Evolutionary conservation across 2,329 filamentous ascomycete genomes (phyloP), one percentile per base, ranked within the genome.

Genomic region (Epichloe aotearoae): DNA sequence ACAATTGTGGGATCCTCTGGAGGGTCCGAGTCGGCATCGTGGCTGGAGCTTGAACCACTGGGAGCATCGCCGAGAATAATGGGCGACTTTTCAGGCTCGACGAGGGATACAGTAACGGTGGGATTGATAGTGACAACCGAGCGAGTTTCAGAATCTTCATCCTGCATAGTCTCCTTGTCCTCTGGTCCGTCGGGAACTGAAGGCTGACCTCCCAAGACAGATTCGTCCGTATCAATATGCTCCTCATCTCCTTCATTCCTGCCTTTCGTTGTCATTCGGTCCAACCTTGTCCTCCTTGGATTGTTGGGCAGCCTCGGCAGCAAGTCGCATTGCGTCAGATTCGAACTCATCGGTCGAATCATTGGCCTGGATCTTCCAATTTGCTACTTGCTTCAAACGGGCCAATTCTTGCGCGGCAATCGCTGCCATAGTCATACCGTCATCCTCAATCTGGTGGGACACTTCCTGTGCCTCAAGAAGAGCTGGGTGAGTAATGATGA

Each of bases 281-380:
- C 41, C 41, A 34, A 17, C 30, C 20, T 46, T 23, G 37, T 62
- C 58, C 50, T 60, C 58, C n/a, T 61, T 60, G 33, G 26, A 38
- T 45, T 56, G 36, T 66, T 66, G 61, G 3, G 65, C 69, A 3
- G 63, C 70, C 42, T 76, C 73, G 6, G 73, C 79, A 40, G 78
- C 76, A 10, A 75, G 69, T 47, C 80, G 77, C 59, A 85, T 77
- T 15, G 70, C 71, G 47, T 83, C 82, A 44, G 78, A 81, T 46
- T 84, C 82, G 60, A 95, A 97, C 63, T 95, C 82, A 48, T 93
- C 82, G 12, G 80, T 83, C 2, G 76, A 71, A 63, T 97, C 91
- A 37, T 75, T 71, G 7, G 86, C 82, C 38, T 76, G 73, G 40
- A 95, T 78, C 71, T 97, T 97, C 83, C 85, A 94, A 53, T 76